Base-by-base conservation (phyloP, 2,329 filamentous ascomycete species). In the Ambrosiella cleistominuta region DNA sequence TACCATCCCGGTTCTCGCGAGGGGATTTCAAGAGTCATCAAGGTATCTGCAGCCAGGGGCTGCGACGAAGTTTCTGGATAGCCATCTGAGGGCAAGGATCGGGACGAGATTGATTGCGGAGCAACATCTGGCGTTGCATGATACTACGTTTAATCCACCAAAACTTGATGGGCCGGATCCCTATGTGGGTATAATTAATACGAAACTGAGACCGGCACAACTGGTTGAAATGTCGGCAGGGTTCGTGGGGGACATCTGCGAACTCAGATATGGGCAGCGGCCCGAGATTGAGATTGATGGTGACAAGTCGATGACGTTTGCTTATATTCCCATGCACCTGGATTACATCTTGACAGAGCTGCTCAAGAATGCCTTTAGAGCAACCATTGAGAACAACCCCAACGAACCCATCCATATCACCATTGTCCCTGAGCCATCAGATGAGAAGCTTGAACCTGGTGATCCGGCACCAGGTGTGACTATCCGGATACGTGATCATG, bases 271-370 rank as follows among this genome's bases (percentile, higher is more conserved):
- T 66, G 93, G 93, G 56, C 82, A 94, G 1, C 81, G 93, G 0
- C 93, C 93, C 0, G 78, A 77, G 1, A 77, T 95, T 65, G 72
- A 83, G 52, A 85, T 98, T 65, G 86, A 90, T 63, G 93, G 93
- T 63, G 85, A 94, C 67, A 83, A 86, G 0, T 83, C 86, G 56
- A 88, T 90, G n/a, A 84, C 82, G 0, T 95, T 98, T 66, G 89
- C 91, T 17, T 93, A 94, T 66, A 84, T 98, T 7, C 93, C 93
- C 12, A 93, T 95, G 68, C 93, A 98, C 69, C 78, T 98, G 27
- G 91, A 97, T 70, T 98, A 98, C 69, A 96, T 98, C 63, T 80
- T 96, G 63, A 98, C 91, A 0, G 93, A 98, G 70, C 77, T 98
- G 1, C 78, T 98, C 60, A 98, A 98, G 70, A 98, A 98, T 66